A percentile compares a stretch with the other conserved stretches of the same genome.
These are phyloP conservation scores for Aspergillus amoenus DNA, from an alignment of 2,329 filamentous ascomycete species.

Conservation along the genomic window DNA sequence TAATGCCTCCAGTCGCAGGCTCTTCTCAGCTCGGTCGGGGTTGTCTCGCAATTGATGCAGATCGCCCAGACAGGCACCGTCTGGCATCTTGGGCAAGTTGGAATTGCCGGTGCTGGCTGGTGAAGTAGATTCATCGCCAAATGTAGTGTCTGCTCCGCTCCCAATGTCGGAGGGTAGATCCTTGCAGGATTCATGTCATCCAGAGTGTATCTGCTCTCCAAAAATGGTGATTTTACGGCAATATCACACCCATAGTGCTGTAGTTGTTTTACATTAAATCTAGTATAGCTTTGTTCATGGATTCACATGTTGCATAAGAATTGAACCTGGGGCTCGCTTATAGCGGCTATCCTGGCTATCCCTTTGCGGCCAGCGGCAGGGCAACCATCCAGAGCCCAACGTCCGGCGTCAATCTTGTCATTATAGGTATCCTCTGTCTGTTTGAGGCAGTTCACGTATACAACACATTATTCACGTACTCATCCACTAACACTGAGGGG, in stretches of 20 bases:
- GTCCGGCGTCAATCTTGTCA: constrained; percentile 32
- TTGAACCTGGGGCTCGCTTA: constrained; percentile 32
- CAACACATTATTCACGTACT: background rate
- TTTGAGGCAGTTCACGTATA: background rate
- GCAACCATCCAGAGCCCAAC: constrained; percentile 40
- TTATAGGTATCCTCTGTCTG: constrained; percentile 23
- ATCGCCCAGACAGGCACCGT: background rate
- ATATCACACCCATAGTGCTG: background rate
- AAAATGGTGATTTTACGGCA: background rate
- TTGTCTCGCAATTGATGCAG: background rate
- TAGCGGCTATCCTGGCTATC: constrained; percentile 42
- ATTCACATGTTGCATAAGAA: no score
- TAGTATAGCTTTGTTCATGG: background rate
- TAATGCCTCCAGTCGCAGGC: no score
- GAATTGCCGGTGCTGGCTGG: background rate
- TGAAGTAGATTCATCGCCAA: background rate
- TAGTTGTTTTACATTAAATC: background rate
- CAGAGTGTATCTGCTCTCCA: background rate
- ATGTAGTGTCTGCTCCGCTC: background rate
- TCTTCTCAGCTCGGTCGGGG: background rate
- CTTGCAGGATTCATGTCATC: background rate
- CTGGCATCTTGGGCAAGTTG: background rate
- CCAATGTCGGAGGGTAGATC: background rate
- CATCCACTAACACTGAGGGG: background rate
- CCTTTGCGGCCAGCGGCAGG: constrained; percentile 37